Base-by-base conservation (phyloP, 2,329 filamentous ascomycete genomes). In the Fusarium sterilihyphosum region DNA sequence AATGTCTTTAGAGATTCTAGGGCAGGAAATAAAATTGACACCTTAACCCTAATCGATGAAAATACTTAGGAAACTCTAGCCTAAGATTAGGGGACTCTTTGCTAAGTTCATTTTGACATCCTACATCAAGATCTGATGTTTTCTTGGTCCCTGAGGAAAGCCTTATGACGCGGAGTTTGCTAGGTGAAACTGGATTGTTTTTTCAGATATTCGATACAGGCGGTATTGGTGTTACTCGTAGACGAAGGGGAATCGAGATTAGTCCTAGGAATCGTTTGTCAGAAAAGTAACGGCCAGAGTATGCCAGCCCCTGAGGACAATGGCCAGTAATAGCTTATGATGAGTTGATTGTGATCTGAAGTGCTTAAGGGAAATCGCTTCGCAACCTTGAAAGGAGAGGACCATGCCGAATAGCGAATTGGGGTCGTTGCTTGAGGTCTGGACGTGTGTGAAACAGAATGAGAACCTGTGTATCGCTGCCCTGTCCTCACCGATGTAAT, bases 301-400 rank as follows among this genome's bases (percentile, higher is more conserved):
- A 17, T 29, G 26, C 4, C 4, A 29, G 3, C 2, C n/a, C 18
- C 40, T 37, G 4, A 46, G 2, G 17, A 6, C 2, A 22, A 9
- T 24, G 10, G 22, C 13, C 17, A 37, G 18, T 1, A n/a, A 10
- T 58, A 0, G 5, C 13, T 20, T 46, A 12, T 9, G 16, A 16
- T 14, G 13, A 35, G 29, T 35, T 3, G 2, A 20, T 24, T 35
- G 9, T 16, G 12, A 11, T 7, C 9, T 20, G 24, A 22, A 58
- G n/a, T 20, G 46, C 33, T 31, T 11, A 33, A 17, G 29, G 17
- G 5, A 12, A 26, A 35, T 13, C 13, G 17, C 12, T 11, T 9
- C 9, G 5, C 17, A n/a, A 10, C 29, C 11, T 18, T 49, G 31
- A 58, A n/a, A 26, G 41, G 5, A 17, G 20, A 37, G 18, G 8